Conservation (phyloP, 768 basidiomycete species). For the Lactarius deliciosus region DNA sequence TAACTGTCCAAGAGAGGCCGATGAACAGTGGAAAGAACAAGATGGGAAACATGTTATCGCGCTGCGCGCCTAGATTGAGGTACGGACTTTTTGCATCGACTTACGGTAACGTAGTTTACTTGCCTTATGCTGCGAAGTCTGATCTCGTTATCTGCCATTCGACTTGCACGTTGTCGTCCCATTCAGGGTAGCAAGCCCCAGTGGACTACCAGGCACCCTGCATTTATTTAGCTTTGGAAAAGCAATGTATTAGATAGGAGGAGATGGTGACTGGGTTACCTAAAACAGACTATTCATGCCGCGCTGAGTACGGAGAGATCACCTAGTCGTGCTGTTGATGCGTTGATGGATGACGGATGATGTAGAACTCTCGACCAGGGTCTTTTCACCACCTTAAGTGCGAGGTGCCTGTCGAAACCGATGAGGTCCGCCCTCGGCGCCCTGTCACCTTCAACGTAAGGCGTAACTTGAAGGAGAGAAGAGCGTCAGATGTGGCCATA, state of each 20-base stretch:
- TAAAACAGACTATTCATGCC: background rate
- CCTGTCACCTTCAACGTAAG: background rate
- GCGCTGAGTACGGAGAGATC: background rate
- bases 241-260: background rate
- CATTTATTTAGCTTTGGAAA: background rate
- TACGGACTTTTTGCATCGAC: constrained; percentile 8
- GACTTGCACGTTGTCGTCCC: constrained; percentile 5
- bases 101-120: constrained; percentile 4
- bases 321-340: background rate
- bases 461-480: background rate
- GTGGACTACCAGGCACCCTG: background rate
- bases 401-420: background rate
- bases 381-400: background rate
- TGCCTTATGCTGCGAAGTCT: constrained; percentile 11
- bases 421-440: background rate
- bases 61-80: constrained; percentile 24
- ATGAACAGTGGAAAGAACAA: constrained; percentile 12
- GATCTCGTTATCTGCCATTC: constrained; percentile 15
- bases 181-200: constrained; percentile 8
- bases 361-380: background rate
- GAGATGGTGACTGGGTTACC: background rate
- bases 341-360: background rate
- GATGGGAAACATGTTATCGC: constrained; percentile 10
- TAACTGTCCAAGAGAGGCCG: constrained; percentile 2
- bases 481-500: background rate